Conservation (phyloP, 176 grass and related monocot genomes). For the Triticum timopheevii region DNA sequence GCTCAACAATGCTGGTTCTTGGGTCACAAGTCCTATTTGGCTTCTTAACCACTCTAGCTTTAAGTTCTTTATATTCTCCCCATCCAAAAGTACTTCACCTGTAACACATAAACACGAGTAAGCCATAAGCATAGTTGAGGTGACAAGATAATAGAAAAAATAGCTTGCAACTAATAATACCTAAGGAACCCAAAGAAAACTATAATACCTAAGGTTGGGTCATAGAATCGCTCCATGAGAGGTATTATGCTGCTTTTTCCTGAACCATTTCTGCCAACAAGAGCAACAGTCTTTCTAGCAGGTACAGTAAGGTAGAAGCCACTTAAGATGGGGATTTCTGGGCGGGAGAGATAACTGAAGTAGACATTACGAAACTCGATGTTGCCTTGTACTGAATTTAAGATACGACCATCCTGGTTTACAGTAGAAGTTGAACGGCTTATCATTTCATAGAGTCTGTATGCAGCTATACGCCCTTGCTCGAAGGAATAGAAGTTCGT, state of each 20-base stretch:
- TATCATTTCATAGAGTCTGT: slow-evolving; percentile 98
- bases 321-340: slow-evolving; percentile 97
- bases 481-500: slow-evolving; percentile 99
- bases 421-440: slow-evolving; percentile 77
- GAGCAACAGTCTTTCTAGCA: slow-evolving; percentile 91
- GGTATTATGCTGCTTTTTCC: slow-evolving; percentile 99
- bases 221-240: slow-evolving; percentile 99
- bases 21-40: slow-evolving; percentile 98
- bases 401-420: slow-evolving; percentile 79
- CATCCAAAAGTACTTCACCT: slow-evolving; percentile 99
- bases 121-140: background rate
- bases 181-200: slow-evolving; percentile 42
- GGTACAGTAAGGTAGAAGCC: slow-evolving; percentile 95
- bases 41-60: slow-evolving; percentile 95
- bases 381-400: slow-evolving; percentile 82
- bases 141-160: slow-evolving; percentile 23
- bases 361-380: slow-evolving; percentile 99
- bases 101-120: slow-evolving; percentile 26
- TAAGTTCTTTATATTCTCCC: slow-evolving; percentile 93
- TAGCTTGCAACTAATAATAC: slow-evolving; percentile 33
- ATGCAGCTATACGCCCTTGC: slow-evolving; percentile 98
- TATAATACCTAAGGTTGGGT: slow-evolving; percentile 91
- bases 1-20: slow-evolving; percentile 96
- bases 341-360: slow-evolving; percentile 96
- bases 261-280: slow-evolving; percentile 98